Evolutionary conservation across 2,329 filamentous ascomycete genomes (phyloP), one percentile per base, ranked within the genome.

Genomic region (Colletotrichum magnum): DNA sequence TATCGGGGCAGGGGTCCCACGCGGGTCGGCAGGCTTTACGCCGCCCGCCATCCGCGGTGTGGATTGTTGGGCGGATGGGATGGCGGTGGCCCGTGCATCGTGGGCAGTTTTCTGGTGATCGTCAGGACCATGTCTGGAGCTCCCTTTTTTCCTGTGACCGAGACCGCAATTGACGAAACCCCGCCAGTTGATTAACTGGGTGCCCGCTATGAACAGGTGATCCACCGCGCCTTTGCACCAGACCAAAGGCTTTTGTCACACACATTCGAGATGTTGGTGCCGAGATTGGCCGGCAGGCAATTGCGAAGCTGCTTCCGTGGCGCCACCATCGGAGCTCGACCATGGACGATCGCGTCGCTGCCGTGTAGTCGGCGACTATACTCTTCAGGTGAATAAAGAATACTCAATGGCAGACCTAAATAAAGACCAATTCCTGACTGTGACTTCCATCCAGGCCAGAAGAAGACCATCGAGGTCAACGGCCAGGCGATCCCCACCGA

Each of bases 401-500:
- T 36, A 6, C 32, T 36, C 32, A 10, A 36, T 36, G 9, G 3
- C 32, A 36, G 9, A 6, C 41, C 41, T 6, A n/a, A 6, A n/a
- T 7, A 43, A 4, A 43, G 41, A 5, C 41, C 13, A 15, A 43
- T 43, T 16, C 13, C 41, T 43, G 41, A 43, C 41, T 16, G 41
- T 43, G 4, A n/a, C 15, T 15, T 43, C 36, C 41, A 43, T 15
- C 6, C 41, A n/a, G 13, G 13, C 41, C 13, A 43, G 13, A 43
- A 43, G 18, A 74, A 77, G 39, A 75, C 77, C 24, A 80, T 92
- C 71, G 85, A 82, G 12, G 87, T 96, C 72, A 88, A 91, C 73
- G 91, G 88, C 72, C 86, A 85, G 71, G 82, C 80, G 10, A 94
- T 94, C 79, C 77, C 82, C 18, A 91, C 88, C 18, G 94, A 98